Evolutionary conservation across 352 stramenopile genomes (phyloP).

Genomic region (Aphanomyces cochlioides): DNA sequence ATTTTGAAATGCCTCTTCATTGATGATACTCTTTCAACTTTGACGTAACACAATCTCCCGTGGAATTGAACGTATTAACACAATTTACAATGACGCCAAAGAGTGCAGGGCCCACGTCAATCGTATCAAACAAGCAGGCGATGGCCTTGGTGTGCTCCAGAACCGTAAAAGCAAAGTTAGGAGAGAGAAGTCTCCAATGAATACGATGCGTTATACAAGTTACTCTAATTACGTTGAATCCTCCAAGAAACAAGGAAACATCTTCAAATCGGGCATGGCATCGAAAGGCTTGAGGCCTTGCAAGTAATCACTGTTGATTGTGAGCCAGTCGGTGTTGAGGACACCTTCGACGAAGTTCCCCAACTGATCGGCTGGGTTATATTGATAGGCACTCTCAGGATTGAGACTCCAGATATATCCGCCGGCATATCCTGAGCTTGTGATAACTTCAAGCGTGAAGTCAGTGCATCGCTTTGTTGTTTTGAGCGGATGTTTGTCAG

Average conservation of each 20-base stretch:
- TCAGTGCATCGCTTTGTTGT: slow-evolving; percentile 60
- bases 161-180: too few species aligned
- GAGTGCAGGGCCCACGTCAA: too few species aligned
- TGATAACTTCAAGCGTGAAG: slow-evolving; percentile 57
- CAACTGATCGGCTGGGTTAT: slow-evolving; percentile 58
- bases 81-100: too few species aligned
- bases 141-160: too few species aligned
- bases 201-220: too few species aligned
- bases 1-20: too few species aligned
- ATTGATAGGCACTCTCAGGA: slow-evolving; percentile 72
- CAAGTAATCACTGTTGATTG: slow-evolving; percentile 58
- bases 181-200: too few species aligned
- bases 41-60: too few species aligned
- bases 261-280: slow-evolving; percentile 47
- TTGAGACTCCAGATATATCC: slow-evolving; percentile 79
- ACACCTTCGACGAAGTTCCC: slow-evolving; percentile 62
- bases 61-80: too few species aligned
- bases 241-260: slow-evolving; percentile 59
- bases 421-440: slow-evolving; percentile 47
- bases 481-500: slow-evolving; percentile 35
- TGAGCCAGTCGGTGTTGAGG: slow-evolving; percentile 64
- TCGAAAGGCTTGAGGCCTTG: slow-evolving; percentile 55
- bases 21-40: too few species aligned
- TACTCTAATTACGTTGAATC: neutral
- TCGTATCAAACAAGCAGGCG: too few species aligned